Percentiles rank a stretch among this genome's conserved stretches.
Conservation (phyloP, 805 yeast species). For the Priceomyces carsonii region DNA sequence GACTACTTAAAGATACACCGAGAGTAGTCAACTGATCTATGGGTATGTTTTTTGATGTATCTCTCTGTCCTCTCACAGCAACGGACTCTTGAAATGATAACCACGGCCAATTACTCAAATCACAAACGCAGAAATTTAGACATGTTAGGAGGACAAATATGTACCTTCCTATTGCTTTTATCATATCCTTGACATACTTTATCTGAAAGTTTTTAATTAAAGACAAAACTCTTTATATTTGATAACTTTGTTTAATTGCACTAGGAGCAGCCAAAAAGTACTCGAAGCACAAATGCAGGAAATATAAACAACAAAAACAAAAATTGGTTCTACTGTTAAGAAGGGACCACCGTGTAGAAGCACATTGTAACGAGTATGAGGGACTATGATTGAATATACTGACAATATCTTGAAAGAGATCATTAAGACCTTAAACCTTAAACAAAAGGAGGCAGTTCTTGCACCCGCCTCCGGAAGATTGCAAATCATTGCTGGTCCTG, state of each 20-base stretch:
- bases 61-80: slow-evolving; percentile 36
- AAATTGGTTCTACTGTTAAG: too few relatives aligned
- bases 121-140: too few relatives aligned
- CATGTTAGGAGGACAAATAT: too few relatives aligned
- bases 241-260: too few relatives aligned
- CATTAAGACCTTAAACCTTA: slow-evolving; percentile 31
- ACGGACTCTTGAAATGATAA: slow-evolving; percentile 11
- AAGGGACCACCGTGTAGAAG: too few relatives aligned
- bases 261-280: too few relatives aligned
- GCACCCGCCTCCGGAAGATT: slow-evolving; percentile 38
- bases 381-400: too few relatives aligned
- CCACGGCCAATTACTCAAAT: slow-evolving; percentile 16
- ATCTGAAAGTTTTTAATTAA: too few relatives aligned
- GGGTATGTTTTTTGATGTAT: slow-evolving; percentile 28
- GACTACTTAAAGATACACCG: slow-evolving; percentile 32
- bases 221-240: too few relatives aligned
- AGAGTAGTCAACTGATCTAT: slow-evolving; percentile 31
- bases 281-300: slow-evolving; percentile 3
- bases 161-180: too few relatives aligned
- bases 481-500: slow-evolving; percentile 62
- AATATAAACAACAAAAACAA: slow-evolving; percentile 2
- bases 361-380: too few relatives aligned
- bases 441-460: slow-evolving; percentile 47
- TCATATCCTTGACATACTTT: too few relatives aligned
- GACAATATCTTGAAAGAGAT: slow-evolving; percentile 1